phyloP scores from a whole-genome alignment of 129 eudicot genomes.

The Lactuca saligna region DNA sequence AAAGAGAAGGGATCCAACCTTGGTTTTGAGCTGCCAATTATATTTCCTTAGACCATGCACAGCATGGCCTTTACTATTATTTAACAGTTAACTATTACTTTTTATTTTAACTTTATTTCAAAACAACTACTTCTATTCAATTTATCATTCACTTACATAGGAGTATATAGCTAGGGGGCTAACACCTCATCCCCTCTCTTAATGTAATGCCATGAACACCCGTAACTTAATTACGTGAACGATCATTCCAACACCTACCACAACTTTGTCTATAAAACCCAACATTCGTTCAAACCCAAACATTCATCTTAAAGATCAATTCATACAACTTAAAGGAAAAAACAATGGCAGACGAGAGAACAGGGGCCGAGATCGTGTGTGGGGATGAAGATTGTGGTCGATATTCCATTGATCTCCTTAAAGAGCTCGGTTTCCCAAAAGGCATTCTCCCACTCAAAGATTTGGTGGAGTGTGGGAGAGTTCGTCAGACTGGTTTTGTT shows the following conservation, averaged over 20 bases:
- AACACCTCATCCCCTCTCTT: too few species aligned
- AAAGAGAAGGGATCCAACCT: too few species aligned
- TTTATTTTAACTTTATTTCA: too few species aligned
- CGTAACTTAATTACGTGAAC: conserved; percentile 44
- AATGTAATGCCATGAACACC: conserved; percentile 1
- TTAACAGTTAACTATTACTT: too few species aligned
- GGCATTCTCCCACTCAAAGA: conserved; percentile 82
- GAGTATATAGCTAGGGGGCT: too few species aligned
- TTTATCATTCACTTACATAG: too few species aligned
- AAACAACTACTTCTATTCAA: too few species aligned
- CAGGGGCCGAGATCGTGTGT: conserved; percentile 66
- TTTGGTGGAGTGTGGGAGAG: conserved; percentile 80
- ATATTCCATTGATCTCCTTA: conserved; percentile 54
- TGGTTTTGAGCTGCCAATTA: too few species aligned
- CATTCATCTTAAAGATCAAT: conserved; percentile 6
- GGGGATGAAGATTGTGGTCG: conserved; percentile 61
- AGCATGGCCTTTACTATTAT: too few species aligned
- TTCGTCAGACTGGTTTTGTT: conserved; percentile 56
- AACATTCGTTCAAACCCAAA: conserved; percentile 3
- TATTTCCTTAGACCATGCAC: too few species aligned
- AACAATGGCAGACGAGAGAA: conserved; percentile 40
- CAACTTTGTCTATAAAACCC: conserved; percentile 24
- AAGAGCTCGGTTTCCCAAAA: conserved; percentile 76
- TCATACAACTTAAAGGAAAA: neutral
- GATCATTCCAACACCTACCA: conserved; percentile 47